phyloP scores from a whole-genome alignment of 2,329 filamentous ascomycete species.

The Lasiodiplodia sp. region DNA sequence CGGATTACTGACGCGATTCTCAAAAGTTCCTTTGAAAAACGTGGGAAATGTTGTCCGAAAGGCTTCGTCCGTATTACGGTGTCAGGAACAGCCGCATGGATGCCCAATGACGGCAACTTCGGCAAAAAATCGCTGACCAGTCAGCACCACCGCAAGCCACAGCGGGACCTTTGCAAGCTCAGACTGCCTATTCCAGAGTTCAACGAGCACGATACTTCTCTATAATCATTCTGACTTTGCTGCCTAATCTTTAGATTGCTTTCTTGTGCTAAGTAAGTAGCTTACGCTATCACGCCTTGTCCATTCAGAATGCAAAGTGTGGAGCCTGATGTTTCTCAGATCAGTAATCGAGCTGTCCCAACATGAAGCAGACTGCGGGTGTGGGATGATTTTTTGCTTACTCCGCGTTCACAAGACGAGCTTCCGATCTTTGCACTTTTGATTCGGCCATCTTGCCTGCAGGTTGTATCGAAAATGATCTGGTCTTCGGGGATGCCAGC shows the following conservation, averaged over 20 bases:
- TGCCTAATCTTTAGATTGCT: not conserved
- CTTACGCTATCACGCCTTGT: not conserved
- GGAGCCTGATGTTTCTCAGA: not conserved
- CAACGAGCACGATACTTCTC: not conserved
- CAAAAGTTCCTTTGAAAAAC: not conserved
- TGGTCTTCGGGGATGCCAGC: not conserved
- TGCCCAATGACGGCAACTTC: not conserved
- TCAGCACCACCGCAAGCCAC: not conserved
- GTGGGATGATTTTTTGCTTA: not conserved
- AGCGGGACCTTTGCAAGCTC: no score
- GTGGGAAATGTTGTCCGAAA: not conserved
- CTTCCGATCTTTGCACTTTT: not conserved
- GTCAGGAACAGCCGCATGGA: not conserved
- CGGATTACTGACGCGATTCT: not conserved
- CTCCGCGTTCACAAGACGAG: not conserved
- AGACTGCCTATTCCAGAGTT: not conserved
- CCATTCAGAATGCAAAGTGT: not conserved
- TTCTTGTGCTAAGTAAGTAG: not conserved
- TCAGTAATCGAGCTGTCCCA: not conserved
- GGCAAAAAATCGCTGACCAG: not conserved
- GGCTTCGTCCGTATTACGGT: not conserved
- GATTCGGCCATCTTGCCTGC: not conserved
- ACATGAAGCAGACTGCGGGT: not conserved
- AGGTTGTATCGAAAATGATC: not conserved
- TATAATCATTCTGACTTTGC: no score